Conservation (phyloP, 2,329 filamentous ascomycete genomes). For the Aschersonia sp. region DNA sequence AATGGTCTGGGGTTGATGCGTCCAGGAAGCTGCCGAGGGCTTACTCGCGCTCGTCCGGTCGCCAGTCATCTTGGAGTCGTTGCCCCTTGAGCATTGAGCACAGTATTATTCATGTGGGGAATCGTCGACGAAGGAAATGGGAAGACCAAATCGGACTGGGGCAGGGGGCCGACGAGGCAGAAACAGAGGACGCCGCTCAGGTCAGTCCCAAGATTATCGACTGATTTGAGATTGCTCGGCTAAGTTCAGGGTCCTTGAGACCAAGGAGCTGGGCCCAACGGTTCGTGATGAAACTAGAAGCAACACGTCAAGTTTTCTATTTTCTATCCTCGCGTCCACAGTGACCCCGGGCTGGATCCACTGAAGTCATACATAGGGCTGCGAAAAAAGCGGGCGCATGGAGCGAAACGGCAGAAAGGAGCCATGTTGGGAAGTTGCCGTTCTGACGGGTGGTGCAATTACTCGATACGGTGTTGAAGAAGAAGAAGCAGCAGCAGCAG, state of each 20-base stretch:
- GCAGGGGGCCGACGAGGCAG: neutral
- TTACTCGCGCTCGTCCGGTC: neutral
- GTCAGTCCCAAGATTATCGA: neutral
- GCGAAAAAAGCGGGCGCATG: neutral
- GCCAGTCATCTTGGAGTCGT: neutral
- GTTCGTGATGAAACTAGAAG: neutral
- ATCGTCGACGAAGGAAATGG: neutral
- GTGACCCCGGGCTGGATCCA: neutral
- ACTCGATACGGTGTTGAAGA: neutral
- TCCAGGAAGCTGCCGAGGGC: neutral
- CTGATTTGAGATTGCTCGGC: neutral
- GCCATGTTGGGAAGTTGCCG: neutral
- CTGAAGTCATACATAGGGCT: neutral
- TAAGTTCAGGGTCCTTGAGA: neutral
- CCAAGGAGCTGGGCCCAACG: neutral
- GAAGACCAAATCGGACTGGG: neutral
- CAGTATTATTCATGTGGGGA: neutral
- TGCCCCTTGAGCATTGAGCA: neutral
- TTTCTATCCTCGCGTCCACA: neutral
- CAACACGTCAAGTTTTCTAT: neutral
- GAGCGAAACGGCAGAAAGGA: neutral
- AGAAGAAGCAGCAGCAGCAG: neutral
- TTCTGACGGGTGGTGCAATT: conserved; percentile 1
- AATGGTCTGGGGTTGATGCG: neutral
- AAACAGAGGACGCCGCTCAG: neutral